Conservation (phyloP, 768 basidiomycete species). For the Trametopsis cervina region DNA sequence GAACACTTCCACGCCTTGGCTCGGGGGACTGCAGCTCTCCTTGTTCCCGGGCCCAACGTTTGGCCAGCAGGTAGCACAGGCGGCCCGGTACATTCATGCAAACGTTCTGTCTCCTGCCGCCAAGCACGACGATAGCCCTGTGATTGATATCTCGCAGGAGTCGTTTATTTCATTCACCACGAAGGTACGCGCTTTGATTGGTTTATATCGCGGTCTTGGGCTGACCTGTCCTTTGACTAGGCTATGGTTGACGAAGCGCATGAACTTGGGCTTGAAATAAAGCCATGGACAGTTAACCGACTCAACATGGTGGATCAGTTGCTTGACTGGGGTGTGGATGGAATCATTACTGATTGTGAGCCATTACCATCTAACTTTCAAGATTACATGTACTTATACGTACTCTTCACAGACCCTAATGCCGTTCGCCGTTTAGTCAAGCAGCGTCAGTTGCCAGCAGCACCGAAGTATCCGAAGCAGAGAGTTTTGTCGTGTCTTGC, state of each 20-base stretch:
- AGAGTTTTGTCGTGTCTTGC: conserved; percentile 57
- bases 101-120: conserved; percentile 61
- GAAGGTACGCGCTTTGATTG: conserved; percentile 13
- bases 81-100: conserved; percentile 57
- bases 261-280: conserved; percentile 50
- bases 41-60: conserved; percentile 56
- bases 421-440: conserved; percentile 50
- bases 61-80: conserved; percentile 56
- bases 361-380: not conserved
- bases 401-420: conserved; percentile 38
- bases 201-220: not conserved
- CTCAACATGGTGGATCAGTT: conserved; percentile 57
- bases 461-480: conserved; percentile 52
- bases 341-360: conserved; percentile 70
- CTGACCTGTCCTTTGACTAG: conserved; percentile 5
- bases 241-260: conserved; percentile 68
- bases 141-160: conserved; percentile 34
- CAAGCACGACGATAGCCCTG: conserved; percentile 31
- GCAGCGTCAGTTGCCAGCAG: conserved; percentile 43
- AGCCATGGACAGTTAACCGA: conserved; percentile 72
- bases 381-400: not conserved
- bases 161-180: conserved; percentile 56
- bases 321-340: conserved; percentile 57
- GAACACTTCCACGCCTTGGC: conserved; percentile 52
- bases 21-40: conserved; percentile 58